phyloP scores from a whole-genome alignment of 2,329 filamentous ascomycete species.

The Sporothrix globosa region DNA sequence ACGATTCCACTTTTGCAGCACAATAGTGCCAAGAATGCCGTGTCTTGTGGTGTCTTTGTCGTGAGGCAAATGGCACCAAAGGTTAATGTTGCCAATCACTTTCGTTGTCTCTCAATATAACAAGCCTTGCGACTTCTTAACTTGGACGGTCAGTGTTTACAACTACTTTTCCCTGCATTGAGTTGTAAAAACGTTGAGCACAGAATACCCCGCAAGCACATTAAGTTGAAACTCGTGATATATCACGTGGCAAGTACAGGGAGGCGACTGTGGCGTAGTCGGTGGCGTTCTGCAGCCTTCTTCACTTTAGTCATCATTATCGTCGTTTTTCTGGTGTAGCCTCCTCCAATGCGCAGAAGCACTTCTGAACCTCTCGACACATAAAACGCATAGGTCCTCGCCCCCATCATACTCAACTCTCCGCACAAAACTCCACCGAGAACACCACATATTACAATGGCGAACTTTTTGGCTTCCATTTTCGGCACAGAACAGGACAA shows the following conservation, averaged over 20 bases:
- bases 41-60: neutral
- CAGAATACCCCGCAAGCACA: neutral
- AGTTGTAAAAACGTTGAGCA: neutral
- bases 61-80: neutral
- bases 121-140: neutral
- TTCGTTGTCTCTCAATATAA: neutral
- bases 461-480: constrained; percentile 98
- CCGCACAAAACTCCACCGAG: neutral
- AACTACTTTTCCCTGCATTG: neutral
- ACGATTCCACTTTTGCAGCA: neutral
- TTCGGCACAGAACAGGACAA: constrained; percentile 99
- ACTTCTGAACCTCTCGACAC: constrained; percentile 1
- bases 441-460: constrained; percentile 61
- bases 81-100: too few species aligned
- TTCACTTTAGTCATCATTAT: constrained; percentile 19
- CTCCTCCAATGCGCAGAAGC: neutral
- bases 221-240: neutral
- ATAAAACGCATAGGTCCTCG: constrained; percentile 3
- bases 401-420: neutral
- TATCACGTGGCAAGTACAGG: neutral
- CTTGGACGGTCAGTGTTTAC: neutral
- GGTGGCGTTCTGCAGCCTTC: constrained; percentile 33
- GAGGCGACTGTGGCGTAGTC: constrained; percentile 27
- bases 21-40: neutral
- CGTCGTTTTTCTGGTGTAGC: neutral